Percentiles rank a stretch among this genome's conserved stretches.
phyloP scores from a whole-genome alignment of 1,284 basidiomycete genomes.

The Sphaerobolus stellatus region DNA sequence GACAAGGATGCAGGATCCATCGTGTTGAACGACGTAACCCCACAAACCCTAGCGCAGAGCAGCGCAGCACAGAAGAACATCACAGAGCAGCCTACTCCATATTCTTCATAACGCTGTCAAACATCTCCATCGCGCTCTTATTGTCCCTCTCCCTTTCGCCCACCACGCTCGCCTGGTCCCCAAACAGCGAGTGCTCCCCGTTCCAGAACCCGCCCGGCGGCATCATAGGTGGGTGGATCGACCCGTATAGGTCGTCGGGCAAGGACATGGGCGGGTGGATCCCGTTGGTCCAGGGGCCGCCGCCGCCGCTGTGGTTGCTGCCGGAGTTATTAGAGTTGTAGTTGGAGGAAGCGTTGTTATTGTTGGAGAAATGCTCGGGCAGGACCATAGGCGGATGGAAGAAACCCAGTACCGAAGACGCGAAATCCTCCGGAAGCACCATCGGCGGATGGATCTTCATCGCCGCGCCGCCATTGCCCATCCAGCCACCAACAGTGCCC shows the following conservation, averaged over 20 bases:
- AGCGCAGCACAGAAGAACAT: constrained; percentile 13
- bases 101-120: constrained; percentile 10
- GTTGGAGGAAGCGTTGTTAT: neutral
- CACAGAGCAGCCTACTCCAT: constrained; percentile 17
- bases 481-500: no score
- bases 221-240: constrained; percentile 46
- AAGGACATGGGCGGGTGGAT: constrained; percentile 63
- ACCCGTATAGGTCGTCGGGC: constrained; percentile 24
- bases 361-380: constrained; percentile 28
- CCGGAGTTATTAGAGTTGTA: constrained; percentile 50
- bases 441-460: constrained; percentile 51
- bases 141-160: constrained; percentile 1
- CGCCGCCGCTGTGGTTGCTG: constrained; percentile 54
- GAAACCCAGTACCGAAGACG: constrained; percentile 54
- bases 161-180: constrained; percentile 5
- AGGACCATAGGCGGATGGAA: constrained; percentile 58
- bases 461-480: no score
- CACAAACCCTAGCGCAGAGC: no score
- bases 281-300: constrained; percentile 44
- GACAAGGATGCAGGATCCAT: no score
- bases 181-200: constrained; percentile 37
- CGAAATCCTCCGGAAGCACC: constrained; percentile 50
- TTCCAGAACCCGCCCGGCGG: constrained; percentile 33
- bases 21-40: no score
- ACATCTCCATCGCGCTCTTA: constrained; percentile 12